Base-by-base conservation (phyloP, 2,329 filamentous ascomycete genomes). In the Neonectria sp. region DNA sequence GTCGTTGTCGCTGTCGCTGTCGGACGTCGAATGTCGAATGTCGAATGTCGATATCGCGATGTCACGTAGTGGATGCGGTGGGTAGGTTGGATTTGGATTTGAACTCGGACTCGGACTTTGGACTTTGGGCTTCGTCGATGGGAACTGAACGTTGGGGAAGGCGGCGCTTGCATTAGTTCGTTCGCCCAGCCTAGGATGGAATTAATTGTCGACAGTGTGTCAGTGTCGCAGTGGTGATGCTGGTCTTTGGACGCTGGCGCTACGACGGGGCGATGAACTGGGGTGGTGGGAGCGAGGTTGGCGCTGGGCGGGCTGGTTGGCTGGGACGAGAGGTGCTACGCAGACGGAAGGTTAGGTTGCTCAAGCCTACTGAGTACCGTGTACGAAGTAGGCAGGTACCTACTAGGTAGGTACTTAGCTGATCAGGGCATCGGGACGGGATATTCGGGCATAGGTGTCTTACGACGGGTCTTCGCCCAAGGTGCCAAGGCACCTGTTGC, bases 241-340 rank as follows among this genome's bases (percentile, higher is more conserved):
- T 68, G 62, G 57, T 63, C 68, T 65, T 67, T 65, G 72, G 46
- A 33, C 65, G 60, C 70, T 67, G 60, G 72, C 72, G 69, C 71
- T 71, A 65, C 55, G 63, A 55, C 58, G 67, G 69, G 69, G 56
- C 55, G 60, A 66, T 55, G 62, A 68, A 55, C n/a, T 17, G 52
- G 71, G 72, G 69, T 60, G 62, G 58, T 45, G 57, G 68, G 61
- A 69, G 25, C 46, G 55, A 49, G 24, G 63, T 24, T 56, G 63
- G 58, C 43, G 57, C 33, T 45, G 45, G 29, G 27, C 45, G 46
- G 52, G 58, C 59, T 43, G 60, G 65, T 52, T 60, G 52, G 66
- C 52, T 64, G 65, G 63, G 37, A 12, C 9, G 49, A 52, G 49
- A 33, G 49, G 15, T 52, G 27, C 51, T 53, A 35, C 31, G n/a